Base-by-base conservation (phyloP, 495 filamentous ascomycete species). In the Podospora anserina region DNA sequence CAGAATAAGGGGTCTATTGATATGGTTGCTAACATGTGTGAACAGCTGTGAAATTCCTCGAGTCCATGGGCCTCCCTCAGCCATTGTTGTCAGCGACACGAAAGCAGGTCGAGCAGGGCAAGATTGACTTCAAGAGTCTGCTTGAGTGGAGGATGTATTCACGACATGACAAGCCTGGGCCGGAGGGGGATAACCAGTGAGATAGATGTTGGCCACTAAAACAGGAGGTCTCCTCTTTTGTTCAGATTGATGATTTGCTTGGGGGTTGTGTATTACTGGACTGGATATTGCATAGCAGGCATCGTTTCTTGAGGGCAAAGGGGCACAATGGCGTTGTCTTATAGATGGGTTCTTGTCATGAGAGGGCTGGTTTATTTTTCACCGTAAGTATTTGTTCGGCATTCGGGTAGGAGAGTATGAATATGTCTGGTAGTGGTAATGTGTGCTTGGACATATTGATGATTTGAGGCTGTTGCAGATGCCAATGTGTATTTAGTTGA, bases 51-150 rank as follows among this genome's bases (percentile, higher is more conserved):
- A 70, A 79, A 13, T 97, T 90, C 79, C 84, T 97, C 64, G 87
- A 88, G 55, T 91, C 88, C 9, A 97, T 97, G 93, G 93, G 93
- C 63, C 84, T 97, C 66, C 90, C 93, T 27, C 87, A 90, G 79
- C 87, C 85, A 26, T 90, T 94, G 81, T 81, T 93, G 60, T 80
- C 79, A 6, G 83, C 90, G 30, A 91, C 89, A 16, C 84, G 93
- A 65, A 84, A 87, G 68, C 89, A 96, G 65, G 91, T 97, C 53
- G 90, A 95, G 81, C 85, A 82, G 69, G 92, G 92, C 26, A 89
- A 88, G 79, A 80, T 91, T n/a, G 86, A 85, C 70, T 87, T 87
- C 64, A 83, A 89, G 71, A 88, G 89, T 69, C 88, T 87, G 74
- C 83, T 88, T 60, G 87, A 90, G 79, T 86, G 87, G 65, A 88